Conservation (phyloP, 2,329 filamentous ascomycete species). For the Fusarium pininemorale region DNA sequence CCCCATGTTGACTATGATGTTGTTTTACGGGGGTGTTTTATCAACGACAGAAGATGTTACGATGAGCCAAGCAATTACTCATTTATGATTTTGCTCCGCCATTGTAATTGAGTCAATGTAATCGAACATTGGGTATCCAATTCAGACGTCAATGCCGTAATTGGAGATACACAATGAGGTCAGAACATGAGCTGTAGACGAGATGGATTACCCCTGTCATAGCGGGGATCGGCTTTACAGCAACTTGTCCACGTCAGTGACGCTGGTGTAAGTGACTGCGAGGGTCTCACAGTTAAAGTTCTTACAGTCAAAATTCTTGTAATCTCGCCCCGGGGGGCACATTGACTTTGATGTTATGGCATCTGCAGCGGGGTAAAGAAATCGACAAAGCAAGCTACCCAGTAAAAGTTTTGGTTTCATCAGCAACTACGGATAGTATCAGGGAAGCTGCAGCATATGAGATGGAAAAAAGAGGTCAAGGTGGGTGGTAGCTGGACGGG, state of each 20-base stretch:
- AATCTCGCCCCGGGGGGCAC: neutral
- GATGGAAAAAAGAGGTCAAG: slow-evolving; percentile 6
- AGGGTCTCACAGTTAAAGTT: slow-evolving; percentile 14
- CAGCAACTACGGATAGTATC: neutral
- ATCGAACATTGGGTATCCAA: slow-evolving; percentile 1
- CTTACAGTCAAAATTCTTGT: slow-evolving; percentile 1
- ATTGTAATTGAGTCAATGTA: slow-evolving; percentile 5
- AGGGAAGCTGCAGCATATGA: slow-evolving; percentile 17
- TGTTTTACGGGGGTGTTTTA: slow-evolving; percentile 15
- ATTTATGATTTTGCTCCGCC: neutral
- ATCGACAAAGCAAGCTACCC: neutral
- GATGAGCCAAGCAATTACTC: slow-evolving; percentile 17
- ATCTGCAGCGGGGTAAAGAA: neutral
- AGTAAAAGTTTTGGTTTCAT: slow-evolving; percentile 1
- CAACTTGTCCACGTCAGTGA: slow-evolving; percentile 24
- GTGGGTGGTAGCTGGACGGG: slow-evolving; percentile 14
- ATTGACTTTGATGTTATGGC: neutral
- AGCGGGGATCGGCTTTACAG: slow-evolving; percentile 9
- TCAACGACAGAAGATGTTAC: slow-evolving; percentile 18
- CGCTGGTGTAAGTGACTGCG: slow-evolving; percentile 21
- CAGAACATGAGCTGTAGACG: slow-evolving; percentile 24
- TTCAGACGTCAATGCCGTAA: slow-evolving; percentile 14
- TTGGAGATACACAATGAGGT: slow-evolving; percentile 31
- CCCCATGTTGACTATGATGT: slow-evolving; percentile 25
- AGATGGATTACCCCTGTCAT: slow-evolving; percentile 19